These are phyloP conservation scores for Cryptococcus maquisensis DNA, from an alignment of 1,284 basidiomycete species.

Conservation along the genomic window DNA sequence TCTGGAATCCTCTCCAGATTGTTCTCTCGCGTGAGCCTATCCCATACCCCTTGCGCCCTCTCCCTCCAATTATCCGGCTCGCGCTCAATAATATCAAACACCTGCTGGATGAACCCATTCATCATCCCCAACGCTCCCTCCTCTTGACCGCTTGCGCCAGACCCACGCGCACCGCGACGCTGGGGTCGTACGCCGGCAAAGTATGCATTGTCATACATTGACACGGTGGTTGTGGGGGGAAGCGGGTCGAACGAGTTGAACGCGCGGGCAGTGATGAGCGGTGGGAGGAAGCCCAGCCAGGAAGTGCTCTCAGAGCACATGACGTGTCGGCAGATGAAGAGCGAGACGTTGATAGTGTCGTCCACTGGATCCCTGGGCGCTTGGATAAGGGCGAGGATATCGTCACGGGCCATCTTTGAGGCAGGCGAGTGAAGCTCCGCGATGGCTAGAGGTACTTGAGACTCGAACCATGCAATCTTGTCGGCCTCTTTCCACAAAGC, in stretches of 20 bases:
- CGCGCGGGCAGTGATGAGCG: conserved; percentile 48
- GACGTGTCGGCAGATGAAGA: conserved; percentile 65
- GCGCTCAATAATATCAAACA: conserved; percentile 16
- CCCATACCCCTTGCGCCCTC: conserved; percentile 13
- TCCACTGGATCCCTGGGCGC: conserved; percentile 42
- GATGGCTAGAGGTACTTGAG: conserved; percentile 44
- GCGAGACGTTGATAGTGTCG: conserved; percentile 32
- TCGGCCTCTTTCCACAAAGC: conserved; percentile 73
- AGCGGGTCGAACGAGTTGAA: conserved; percentile 74
- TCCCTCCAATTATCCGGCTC: conserved; percentile 24
- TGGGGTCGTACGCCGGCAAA: conserved; percentile 55
- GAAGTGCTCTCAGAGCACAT: conserved; percentile 61
- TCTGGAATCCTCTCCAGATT: conserved; percentile 23
- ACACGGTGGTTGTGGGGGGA: conserved; percentile 60
- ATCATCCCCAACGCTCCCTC: conserved; percentile 15
- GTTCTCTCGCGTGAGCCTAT: conserved; percentile 14
- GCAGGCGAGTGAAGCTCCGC: conserved; percentile 21
- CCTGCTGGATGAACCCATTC: conserved; percentile 13
- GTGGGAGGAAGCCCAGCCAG: conserved; percentile 68
- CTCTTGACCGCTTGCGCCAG: conserved; percentile 4
- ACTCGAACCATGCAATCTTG: conserved; percentile 65
- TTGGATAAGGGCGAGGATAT: conserved; percentile 46
- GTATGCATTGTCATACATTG: conserved; percentile 64
- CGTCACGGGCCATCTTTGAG: conserved; percentile 25
- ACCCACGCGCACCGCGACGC: conserved; percentile 1